Base-by-base conservation (phyloP, 1,139 yeast species). In the Blastobotrys aristatus region DNA sequence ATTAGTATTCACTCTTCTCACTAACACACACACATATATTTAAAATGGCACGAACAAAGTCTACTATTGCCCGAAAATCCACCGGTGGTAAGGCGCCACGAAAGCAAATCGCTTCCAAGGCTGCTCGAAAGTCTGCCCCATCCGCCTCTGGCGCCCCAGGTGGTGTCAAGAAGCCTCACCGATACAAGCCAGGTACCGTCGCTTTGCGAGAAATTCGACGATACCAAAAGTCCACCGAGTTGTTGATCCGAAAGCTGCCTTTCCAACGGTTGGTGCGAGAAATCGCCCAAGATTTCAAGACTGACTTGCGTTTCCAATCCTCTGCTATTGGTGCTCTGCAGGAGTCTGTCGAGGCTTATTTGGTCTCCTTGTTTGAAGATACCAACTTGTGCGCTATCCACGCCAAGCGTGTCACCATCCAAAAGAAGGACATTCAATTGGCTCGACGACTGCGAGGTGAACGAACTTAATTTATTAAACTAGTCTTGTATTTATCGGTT, bases 151-250 rank as follows among this genome's bases (percentile, higher is more conserved):
- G n/a, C n/a, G 77, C 95, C 58, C 82, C 96, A 58, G 97, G 97
- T 72, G 97, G 97, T 84, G 97, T 90, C 72, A 90, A 90, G 89
- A 89, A 90, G 80, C 97, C 97, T 62, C 97, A 90, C 87, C 88
- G 97, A 85, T 90, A 89, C 79, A 89, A 89, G 92, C 97, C 97
- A 74, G 97, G 97, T 88, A 90, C 97, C 70, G 97, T 90, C 69
- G 97, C 97, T 66, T 85, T 90, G 72, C 89, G 97, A 85, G 97
- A 89, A 80, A 90, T 90, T 70, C 88, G 97, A 84, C 88, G 96
- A 80, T 90, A 89, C 82, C 97, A 89, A 79, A 89, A 89, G 76
- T 86, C 96, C 58, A 89, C 97, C 66, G 97, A 89, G 76, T 79
- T 89, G 52, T 81, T 89, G 73, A 89, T 89, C 76, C 88, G 97